phyloP scores from a whole-genome alignment of 2,329 filamentous ascomycete genomes.

The Pseudopithomyces chartarum region DNA sequence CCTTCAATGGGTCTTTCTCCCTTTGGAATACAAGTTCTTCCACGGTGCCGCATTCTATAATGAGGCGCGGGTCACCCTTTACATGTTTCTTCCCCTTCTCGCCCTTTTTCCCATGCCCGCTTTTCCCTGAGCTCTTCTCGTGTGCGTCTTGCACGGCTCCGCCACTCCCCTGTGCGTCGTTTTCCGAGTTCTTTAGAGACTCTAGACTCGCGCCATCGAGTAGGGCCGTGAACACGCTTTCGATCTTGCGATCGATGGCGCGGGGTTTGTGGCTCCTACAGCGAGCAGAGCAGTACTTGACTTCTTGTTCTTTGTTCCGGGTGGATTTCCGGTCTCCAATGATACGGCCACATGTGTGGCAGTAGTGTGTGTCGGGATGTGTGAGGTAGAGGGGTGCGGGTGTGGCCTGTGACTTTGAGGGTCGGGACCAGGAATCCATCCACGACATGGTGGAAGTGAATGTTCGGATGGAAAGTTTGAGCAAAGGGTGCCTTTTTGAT shows the following conservation, averaged over 20 bases:
- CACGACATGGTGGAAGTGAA: slow-evolving; percentile 47
- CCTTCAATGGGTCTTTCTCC: slow-evolving; percentile 52
- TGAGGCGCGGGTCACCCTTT: slow-evolving; percentile 59
- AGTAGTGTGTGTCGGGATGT: slow-evolving; percentile 57
- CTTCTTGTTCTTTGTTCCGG: slow-evolving; percentile 34
- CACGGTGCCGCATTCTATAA: slow-evolving; percentile 57
- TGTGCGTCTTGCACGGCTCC: slow-evolving; percentile 1
- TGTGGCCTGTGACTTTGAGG: slow-evolving; percentile 46
- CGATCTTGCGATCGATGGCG: slow-evolving; percentile 58
- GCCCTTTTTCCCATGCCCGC: slow-evolving; percentile 2
- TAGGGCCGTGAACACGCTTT: slow-evolving; percentile 53
- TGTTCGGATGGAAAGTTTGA: too few species aligned
- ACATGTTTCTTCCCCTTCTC: slow-evolving; percentile 32
- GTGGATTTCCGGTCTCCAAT: slow-evolving; percentile 50
- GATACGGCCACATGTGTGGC: slow-evolving; percentile 61
- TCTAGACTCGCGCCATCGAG: slow-evolving; percentile 42
- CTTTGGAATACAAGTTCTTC: slow-evolving; percentile 58
- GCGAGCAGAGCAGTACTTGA: slow-evolving; percentile 63
- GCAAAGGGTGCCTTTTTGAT: too few species aligned
- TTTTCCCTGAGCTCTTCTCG: background rate
- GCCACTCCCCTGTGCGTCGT: slow-evolving; percentile 5
- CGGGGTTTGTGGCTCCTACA: slow-evolving; percentile 60
- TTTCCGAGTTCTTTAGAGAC: slow-evolving; percentile 25
- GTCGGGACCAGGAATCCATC: slow-evolving; percentile 57
- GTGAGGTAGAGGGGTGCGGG: slow-evolving; percentile 62